Evolutionary conservation across 257 asterid genomes (phyloP).

Genomic region (Osmanthus fragrans): DNA sequence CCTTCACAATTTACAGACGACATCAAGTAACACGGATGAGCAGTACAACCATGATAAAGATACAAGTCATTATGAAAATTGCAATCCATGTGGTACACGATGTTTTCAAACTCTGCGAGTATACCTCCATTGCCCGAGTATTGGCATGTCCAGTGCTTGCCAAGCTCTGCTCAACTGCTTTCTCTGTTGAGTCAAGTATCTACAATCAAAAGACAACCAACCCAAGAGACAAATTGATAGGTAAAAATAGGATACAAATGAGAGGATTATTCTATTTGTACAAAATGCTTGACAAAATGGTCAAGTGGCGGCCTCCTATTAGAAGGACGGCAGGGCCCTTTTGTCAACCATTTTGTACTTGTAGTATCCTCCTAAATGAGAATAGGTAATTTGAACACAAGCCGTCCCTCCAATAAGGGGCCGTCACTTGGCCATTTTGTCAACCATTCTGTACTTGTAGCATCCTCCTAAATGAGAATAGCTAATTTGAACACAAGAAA

Average conservation of each 20-base stretch:
- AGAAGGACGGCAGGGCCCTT: too few species aligned
- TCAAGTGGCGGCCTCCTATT: too few species aligned
- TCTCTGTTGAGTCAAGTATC: constrained; percentile 90
- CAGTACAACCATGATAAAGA: constrained; percentile 80
- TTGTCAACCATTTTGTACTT: too few species aligned
- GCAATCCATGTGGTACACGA: constrained; percentile 78
- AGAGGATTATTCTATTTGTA: too few species aligned
- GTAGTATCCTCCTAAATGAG: too few species aligned
- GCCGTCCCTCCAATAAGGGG: too few species aligned
- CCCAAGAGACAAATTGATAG: background rate
- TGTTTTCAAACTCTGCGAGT: constrained; percentile 70
- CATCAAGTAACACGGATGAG: constrained; percentile 76
- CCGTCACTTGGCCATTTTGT: too few species aligned
- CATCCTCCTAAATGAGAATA: background rate
- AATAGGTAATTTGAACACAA: too few species aligned
- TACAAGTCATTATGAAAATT: constrained; percentile 62
- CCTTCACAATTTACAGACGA: background rate
- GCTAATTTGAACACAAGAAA: background rate
- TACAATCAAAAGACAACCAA: constrained; percentile 26
- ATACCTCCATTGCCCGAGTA: constrained; percentile 62
- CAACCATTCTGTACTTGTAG: too few species aligned
- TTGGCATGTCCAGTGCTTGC: constrained; percentile 84
- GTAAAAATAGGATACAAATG: background rate
- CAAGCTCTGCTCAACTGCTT: constrained; percentile 85
- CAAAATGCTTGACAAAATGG: too few species aligned